Evolutionary conservation across 1,284 basidiomycete species (phyloP).

Genomic region (Hypsizygus ulmarius): DNA sequence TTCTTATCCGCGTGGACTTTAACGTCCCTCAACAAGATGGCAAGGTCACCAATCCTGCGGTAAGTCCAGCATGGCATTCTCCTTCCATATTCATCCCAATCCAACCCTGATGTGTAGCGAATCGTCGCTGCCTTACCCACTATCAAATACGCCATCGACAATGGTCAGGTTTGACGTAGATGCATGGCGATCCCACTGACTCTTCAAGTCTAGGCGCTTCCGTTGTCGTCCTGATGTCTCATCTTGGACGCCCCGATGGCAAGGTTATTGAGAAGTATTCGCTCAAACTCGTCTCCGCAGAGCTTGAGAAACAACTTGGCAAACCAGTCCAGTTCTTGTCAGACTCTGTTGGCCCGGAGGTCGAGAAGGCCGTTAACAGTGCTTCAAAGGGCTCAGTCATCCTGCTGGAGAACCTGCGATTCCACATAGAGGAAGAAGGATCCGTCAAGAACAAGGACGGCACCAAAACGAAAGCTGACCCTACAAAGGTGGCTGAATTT

Average conservation of each 20-base stretch:
- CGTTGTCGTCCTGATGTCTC: conserved; percentile 93
- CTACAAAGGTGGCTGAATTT: conserved; percentile 81
- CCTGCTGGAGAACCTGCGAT: conserved; percentile 96
- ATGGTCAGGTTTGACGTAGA: conserved; percentile 50
- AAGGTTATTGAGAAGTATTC: conserved; percentile 89
- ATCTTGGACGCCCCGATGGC: conserved; percentile 96
- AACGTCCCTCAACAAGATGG: conserved; percentile 92
- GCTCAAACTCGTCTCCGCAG: conserved; percentile 80
- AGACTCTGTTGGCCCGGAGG: conserved; percentile 86
- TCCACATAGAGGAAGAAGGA: conserved; percentile 98
- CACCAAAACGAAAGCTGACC: conserved; percentile 91
- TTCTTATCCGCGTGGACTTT: conserved; percentile 97
- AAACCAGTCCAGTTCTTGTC: conserved; percentile 79
- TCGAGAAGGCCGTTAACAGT: conserved; percentile 75
- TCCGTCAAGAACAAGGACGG: conserved; percentile 91
- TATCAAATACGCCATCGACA: conserved; percentile 90
- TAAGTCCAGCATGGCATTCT: conserved; percentile 40
- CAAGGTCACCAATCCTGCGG: conserved; percentile 95
- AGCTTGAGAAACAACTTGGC: conserved; percentile 69
- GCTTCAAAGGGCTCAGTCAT: conserved; percentile 81
- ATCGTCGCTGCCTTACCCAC: conserved; percentile 97
- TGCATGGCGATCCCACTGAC: conserved; percentile 7
- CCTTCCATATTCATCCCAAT: conserved; percentile 13
- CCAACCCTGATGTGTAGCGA: conserved; percentile 52
- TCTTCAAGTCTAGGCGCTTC: conserved; percentile 62